Evolutionary conservation across 1,284 basidiomycete genomes (phyloP).

Genomic region (Austropuccinia psidii): DNA sequence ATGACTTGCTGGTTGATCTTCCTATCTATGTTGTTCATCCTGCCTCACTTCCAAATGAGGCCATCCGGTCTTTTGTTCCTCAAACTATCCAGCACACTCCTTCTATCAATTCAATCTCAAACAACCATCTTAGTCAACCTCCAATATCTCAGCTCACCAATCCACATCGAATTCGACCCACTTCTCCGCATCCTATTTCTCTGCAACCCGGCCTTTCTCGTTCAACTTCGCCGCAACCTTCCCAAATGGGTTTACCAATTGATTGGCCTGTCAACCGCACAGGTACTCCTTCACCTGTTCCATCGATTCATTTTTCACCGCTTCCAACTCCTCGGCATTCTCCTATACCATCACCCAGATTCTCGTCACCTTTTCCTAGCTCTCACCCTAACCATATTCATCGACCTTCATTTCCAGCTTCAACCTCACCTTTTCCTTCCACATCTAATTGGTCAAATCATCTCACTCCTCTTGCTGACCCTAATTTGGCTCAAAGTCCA

Average conservation of each 20-base stretch:
- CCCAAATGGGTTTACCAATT: background rate
- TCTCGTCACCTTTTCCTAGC: constrained; percentile 23
- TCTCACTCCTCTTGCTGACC: background rate
- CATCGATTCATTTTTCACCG: constrained; percentile 23
- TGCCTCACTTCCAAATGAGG: constrained; percentile 41
- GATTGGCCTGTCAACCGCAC: constrained; percentile 14
- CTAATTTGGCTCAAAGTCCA: background rate
- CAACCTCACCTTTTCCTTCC: background rate
- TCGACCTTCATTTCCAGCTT: background rate
- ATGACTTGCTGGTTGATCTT: constrained; percentile 42
- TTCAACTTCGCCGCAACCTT: constrained; percentile 14
- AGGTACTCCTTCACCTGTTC: constrained; percentile 9
- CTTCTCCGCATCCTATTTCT: constrained; percentile 32
- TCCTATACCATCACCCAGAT: constrained; percentile 15
- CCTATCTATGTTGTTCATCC: constrained; percentile 43
- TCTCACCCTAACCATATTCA: constrained; percentile 1
- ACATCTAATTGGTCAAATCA: background rate
- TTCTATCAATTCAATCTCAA: background rate
- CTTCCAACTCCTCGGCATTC: constrained; percentile 29
- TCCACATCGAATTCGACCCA: constrained; percentile 19
- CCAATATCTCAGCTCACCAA: too few relatives aligned
- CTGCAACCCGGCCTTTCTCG: constrained; percentile 31
- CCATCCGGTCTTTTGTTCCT: constrained; percentile 35
- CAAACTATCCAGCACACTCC: constrained; percentile 12
- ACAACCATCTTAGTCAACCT: constrained; percentile 1